phyloP scores from a whole-genome alignment of 2,329 filamentous ascomycete species.

The Claviceps sp. region DNA sequence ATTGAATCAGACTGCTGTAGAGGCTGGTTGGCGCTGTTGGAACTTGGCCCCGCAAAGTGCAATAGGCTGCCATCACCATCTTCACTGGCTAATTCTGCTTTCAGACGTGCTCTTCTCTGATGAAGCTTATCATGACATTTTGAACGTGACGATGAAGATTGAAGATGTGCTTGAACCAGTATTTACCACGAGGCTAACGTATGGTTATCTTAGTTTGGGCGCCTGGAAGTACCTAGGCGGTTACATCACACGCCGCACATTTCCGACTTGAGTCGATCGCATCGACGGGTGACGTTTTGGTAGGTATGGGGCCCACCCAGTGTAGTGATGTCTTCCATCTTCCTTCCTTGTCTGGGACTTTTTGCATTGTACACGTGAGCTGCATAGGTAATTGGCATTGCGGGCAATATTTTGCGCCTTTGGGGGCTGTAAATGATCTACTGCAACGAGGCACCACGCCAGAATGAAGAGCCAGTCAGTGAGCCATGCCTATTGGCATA shows the following conservation, averaged over 20 bases:
- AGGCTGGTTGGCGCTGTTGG: neutral
- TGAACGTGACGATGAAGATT: neutral
- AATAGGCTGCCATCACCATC: neutral
- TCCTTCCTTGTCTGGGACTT: too few species aligned
- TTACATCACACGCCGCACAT: neutral
- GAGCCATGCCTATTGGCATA: too few species aligned
- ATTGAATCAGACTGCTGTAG: neutral
- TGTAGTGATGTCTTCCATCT: too few species aligned
- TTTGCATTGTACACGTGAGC: too few species aligned
- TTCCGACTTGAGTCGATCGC: too few species aligned
- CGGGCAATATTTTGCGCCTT: too few species aligned
- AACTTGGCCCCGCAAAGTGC: neutral
- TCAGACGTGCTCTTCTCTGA: neutral
- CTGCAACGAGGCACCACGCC: too few species aligned
- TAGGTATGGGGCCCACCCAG: too few species aligned
- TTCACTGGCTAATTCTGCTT: neutral
- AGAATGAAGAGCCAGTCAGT: too few species aligned
- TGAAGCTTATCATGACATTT: neutral
- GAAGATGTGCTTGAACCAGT: neutral
- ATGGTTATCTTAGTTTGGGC: neutral
- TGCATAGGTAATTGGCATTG: too few species aligned
- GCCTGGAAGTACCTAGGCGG: neutral
- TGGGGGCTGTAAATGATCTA: too few species aligned
- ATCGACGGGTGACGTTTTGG: too few species aligned
- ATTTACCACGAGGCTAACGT: neutral